phyloP scores from a whole-genome alignment of 352 stramenopile species.

The Phytophthora ramorum region DNA sequence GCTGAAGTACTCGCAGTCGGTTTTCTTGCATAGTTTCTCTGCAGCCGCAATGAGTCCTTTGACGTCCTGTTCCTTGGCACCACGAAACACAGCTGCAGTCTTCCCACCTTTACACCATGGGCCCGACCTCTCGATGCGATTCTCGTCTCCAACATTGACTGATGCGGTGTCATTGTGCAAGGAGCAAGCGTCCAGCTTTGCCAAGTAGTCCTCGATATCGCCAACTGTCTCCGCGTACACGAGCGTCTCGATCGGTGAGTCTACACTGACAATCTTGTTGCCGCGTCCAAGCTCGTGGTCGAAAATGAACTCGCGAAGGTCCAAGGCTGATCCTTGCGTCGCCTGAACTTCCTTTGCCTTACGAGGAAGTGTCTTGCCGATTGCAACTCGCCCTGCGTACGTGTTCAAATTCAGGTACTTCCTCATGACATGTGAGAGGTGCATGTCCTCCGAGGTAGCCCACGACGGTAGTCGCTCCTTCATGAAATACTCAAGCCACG shows the following conservation, averaged over 20 bases:
- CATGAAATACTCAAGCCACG: conserved; percentile 71
- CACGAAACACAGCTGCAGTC: conserved; percentile 56
- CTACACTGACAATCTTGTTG: conserved; percentile 63
- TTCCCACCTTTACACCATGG: conserved; percentile 52
- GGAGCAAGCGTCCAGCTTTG: conserved; percentile 43
- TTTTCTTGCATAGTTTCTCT: conserved; percentile 48
- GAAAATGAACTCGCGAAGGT: conserved; percentile 66
- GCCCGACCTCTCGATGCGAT: background rate
- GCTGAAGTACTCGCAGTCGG: conserved; percentile 58
- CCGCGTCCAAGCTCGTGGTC: conserved; percentile 64
- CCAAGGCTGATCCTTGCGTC: conserved; percentile 52
- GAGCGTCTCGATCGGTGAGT: conserved; percentile 53
- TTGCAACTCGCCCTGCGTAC: conserved; percentile 57
- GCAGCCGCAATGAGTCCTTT: conserved; percentile 45
- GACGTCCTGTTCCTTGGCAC: conserved; percentile 55
- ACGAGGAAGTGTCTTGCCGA: conserved; percentile 35
- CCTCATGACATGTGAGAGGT: conserved; percentile 65
- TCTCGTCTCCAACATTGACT: conserved; percentile 4
- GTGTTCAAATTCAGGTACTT: conserved; percentile 76
- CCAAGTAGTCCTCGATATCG: conserved; percentile 52
- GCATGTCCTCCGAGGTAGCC: conserved; percentile 68
- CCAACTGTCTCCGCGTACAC: conserved; percentile 58
- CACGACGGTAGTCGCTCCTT: conserved; percentile 61
- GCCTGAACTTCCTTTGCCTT: conserved; percentile 50
- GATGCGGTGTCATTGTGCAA: conserved; percentile 11